Evolutionary conservation across 1,284 basidiomycete genomes (phyloP).

Genomic region (Malassezia arunalokei): DNA sequence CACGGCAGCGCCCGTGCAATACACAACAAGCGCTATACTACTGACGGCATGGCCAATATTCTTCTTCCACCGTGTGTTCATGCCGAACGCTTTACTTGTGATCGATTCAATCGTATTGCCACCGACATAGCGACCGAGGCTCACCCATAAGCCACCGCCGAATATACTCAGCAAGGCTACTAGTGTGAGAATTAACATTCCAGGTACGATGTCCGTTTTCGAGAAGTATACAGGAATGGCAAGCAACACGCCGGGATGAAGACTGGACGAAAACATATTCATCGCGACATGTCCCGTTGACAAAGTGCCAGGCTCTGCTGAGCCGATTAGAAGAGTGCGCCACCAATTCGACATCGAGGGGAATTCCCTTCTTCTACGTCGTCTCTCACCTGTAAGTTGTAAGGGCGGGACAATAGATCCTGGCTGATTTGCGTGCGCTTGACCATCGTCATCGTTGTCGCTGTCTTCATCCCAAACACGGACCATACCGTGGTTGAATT

Average conservation of each 20-base stretch:
- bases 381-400: not conserved
- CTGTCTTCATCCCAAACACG: conserved; percentile 17
- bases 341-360: conserved; percentile 9
- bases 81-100: conserved; percentile 33
- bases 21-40: conserved; percentile 26
- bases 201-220: conserved; percentile 24
- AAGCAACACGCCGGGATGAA: conserved; percentile 40
- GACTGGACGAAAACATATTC: conserved; percentile 37
- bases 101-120: conserved; percentile 37
- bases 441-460: not conserved
- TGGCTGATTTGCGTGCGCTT: not conserved
- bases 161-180: conserved; percentile 35
- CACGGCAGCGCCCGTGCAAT: conserved; percentile 39
- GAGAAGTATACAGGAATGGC: conserved; percentile 41
- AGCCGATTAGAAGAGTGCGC: conserved; percentile 27
- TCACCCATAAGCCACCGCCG: conserved; percentile 41
- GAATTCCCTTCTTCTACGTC: not conserved
- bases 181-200: conserved; percentile 23
- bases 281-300: conserved; percentile 34
- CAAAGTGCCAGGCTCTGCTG: conserved; percentile 30
- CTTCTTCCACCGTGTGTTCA: conserved; percentile 37
- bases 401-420: not conserved
- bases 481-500: not conserved
- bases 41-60: conserved; percentile 26
- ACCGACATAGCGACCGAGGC: conserved; percentile 39